Evolutionary conservation across 23 red algal species (phyloP).

Genomic region (Gracilaria gracilis): DNA sequence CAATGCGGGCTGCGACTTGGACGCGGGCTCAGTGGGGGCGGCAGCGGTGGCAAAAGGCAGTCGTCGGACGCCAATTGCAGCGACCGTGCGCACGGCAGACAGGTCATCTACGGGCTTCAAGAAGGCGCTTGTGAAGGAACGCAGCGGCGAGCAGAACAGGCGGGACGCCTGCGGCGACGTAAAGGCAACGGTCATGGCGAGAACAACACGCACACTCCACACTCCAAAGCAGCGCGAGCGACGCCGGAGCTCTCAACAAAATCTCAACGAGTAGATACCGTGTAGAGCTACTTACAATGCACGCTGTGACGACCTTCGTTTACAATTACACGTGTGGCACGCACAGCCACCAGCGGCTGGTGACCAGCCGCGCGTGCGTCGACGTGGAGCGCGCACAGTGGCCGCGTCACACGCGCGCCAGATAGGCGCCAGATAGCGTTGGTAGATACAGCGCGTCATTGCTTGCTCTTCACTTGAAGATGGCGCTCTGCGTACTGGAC

Average conservation of each 20-base stretch:
- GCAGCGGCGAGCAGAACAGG: conserved; percentile 28
- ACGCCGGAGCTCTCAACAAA: no score
- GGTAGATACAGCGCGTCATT: background rate
- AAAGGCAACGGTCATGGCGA: background rate
- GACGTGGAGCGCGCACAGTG: conserved; percentile 18
- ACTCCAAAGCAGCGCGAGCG: background rate
- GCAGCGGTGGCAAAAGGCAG: conserved; percentile 8
- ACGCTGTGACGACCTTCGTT: no score
- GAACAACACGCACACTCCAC: background rate
- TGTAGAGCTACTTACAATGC: no score
- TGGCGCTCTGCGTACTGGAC: conserved; percentile 61
- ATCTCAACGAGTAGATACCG: no score
- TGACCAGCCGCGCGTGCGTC: background rate
- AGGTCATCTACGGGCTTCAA: background rate
- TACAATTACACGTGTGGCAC: conserved; percentile 20
- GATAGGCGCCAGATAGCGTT: background rate
- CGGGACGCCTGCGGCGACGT: conserved; percentile 22
- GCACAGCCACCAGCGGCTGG: background rate
- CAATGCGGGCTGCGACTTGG: conserved; percentile 16
- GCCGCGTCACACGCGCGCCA: background rate
- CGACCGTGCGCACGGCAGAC: no score
- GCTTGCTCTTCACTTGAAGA: conserved; percentile 42
- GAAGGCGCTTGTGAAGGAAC: background rate
- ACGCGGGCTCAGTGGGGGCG: background rate
- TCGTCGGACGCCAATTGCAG: background rate